Evolutionary conservation across 2,329 filamentous ascomycete genomes (phyloP).

Genomic region (Arthroderma uncinatum): DNA sequence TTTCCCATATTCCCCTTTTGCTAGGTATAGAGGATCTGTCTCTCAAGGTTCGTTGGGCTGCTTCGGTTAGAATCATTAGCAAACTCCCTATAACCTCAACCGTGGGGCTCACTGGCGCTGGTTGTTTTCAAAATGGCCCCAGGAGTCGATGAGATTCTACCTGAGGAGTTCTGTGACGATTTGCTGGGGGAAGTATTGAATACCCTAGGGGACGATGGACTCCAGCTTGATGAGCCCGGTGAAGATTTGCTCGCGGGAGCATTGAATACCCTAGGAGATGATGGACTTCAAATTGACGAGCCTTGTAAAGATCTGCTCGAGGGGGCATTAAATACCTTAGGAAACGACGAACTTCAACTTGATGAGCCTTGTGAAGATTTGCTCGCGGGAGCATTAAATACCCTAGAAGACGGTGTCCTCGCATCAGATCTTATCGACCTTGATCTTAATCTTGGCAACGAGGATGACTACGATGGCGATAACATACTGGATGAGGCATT

Average conservation of each 20-base stretch:
- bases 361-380: background rate
- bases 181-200: background rate
- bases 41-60: too few relatives aligned
- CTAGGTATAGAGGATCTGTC: too few relatives aligned
- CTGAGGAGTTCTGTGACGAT: too few relatives aligned
- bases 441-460: constrained; percentile 11
- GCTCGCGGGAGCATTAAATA: background rate
- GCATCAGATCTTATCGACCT: constrained; percentile 9
- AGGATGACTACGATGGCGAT: background rate
- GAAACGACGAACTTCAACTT: background rate
- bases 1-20: too few relatives aligned
- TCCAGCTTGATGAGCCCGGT: background rate
- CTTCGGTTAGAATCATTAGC: too few relatives aligned
- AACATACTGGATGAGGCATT: background rate
- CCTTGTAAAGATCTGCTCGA: too few relatives aligned
- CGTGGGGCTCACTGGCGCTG: too few relatives aligned
- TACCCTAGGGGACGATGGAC: background rate
- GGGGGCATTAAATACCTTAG: background rate
- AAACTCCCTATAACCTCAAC: too few relatives aligned
- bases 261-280: background rate
- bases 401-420: background rate
- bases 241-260: background rate
- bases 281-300: constrained; percentile 1
- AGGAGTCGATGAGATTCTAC: too few relatives aligned
- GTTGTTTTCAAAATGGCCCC: too few relatives aligned